Base-by-base conservation (phyloP, 1,284 basidiomycete genomes). In the Ustilago cynodontis region DNA sequence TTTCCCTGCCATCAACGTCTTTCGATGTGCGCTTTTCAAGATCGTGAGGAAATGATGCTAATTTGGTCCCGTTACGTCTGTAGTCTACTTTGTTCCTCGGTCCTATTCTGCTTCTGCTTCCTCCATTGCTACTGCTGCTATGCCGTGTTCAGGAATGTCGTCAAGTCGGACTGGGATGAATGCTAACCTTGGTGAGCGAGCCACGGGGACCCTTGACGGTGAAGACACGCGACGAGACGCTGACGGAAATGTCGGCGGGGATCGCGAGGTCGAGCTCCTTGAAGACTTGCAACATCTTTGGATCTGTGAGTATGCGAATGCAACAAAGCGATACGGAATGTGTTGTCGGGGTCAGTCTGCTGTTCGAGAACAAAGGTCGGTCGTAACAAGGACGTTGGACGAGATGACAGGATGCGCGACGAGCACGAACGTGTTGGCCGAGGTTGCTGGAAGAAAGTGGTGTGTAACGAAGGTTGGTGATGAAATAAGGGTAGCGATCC, bases 161-260 rank as follows among this genome's bases (percentile, higher is more conserved):
- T 35, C n/a, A 54, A 52, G 24, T 45, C 54, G 33, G 37, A 56
- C 26, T 47, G 39, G n/a, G 0, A 18, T 45, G 52, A 51, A 70
- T 79, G 64, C 84, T 70, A 70, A 85, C 84, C 84, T 86, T 86
- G 69, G 72, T 78, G 56, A 86, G 79, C 63, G 83, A 68, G 45
- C 85, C 85, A 20, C 85, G 81, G 54, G 85, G 85, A 64, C 85
- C 85, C 80, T 84, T 86, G 81, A 85, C 82, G 63, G 79, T 81
- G 70, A 82, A 76, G 65, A 81, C 64, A 56, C 85, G 82, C 39
- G 85, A 76, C 75, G 81, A 71, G 59, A 86, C 54, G 66, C 64
- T 68, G 74, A 85, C 78, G 66, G 72, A 39, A 52, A 85, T 79
- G 60, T 77, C 80, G 53, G 62, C 63, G 53, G 84, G 84, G 74